Evolutionary conservation across 257 asterid species (phyloP), one percentile per base, ranked within the genome.

Genomic region (Scutellaria barbata): DNA sequence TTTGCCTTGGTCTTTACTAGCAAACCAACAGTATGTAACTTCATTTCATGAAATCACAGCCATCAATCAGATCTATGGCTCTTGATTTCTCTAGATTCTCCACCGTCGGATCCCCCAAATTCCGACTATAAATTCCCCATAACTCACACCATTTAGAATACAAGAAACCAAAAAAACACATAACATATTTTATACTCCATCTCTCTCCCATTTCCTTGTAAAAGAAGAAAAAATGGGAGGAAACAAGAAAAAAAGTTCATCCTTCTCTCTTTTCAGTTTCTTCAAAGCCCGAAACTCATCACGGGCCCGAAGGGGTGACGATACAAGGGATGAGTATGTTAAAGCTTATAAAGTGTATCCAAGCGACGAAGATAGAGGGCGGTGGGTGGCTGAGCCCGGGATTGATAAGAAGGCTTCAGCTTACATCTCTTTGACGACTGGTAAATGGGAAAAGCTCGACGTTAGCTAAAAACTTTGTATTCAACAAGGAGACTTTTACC

Each of bases 311-410:
- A 43, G 75, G 2, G 72, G 72, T 5, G 79, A 79, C 6, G 84
- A 77, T 1, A 7, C 52, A 4, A 40, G 75, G 30, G 79, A 77
- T 1, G 81, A 83, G 57, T 54, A 71, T 9, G 75, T 75, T 74
- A 84, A 81, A 76, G 89, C 89, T 0, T 84, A 76, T 67, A 86
- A 78, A 53, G 85, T 86, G 2, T 84, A 77, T 25, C 84, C 84
- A 0, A 77, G 89, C 50, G 92, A 86, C 35, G 85, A 86, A 45
- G 92, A 84, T 46, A 76, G 85, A 72, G 89, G 86, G 9, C 80
- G 82, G 10, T 84, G 90, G 86, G 86, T 87, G 61, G 88, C 88
- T 0, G 92, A 86, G 81, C 89, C 89, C 14, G 84, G 85, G 63
- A 84, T 86, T 22, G 89, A 86, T 43, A 74, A 75, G 68, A 86